A percentile compares a stretch with the other conserved stretches of the same genome.
Evolutionary conservation across 2,329 filamentous ascomycete species (phyloP).

Genomic region (Beauveria varroae): DNA sequence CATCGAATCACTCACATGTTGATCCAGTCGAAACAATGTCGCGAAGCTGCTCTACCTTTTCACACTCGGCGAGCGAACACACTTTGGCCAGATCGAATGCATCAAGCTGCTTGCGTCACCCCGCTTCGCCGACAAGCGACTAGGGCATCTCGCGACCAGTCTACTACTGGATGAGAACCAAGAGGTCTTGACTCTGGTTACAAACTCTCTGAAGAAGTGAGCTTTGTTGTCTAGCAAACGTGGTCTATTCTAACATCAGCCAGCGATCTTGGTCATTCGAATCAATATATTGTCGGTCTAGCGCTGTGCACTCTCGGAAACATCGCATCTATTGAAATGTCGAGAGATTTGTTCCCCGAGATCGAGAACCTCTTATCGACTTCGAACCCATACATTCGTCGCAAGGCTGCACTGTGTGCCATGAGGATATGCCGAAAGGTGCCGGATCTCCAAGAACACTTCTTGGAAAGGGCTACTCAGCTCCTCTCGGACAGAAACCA

Average conservation of each 20-base stretch:
- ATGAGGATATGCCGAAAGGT: constrained; percentile 99
- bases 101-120: constrained; percentile 94
- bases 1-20: neutral
- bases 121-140: constrained; percentile 92
- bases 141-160: constrained; percentile 95
- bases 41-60: constrained; percentile 97
- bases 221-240: constrained; percentile 16
- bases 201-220: constrained; percentile 96
- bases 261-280: constrained; percentile 92
- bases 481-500: constrained; percentile 91
- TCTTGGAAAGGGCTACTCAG: constrained; percentile 85
- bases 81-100: constrained; percentile 99
- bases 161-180: constrained; percentile 95
- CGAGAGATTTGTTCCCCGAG: constrained; percentile 90
- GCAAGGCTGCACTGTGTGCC: constrained; percentile 95
- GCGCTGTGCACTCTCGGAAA: constrained; percentile 95
- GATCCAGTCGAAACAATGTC: constrained; percentile 88
- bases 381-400: constrained; percentile 94
- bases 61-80: constrained; percentile 91
- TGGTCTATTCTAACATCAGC: constrained; percentile 11
- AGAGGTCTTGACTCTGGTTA: constrained; percentile 93
- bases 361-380: constrained; percentile 88
- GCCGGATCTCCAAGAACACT: constrained; percentile 93
- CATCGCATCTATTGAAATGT: constrained; percentile 98
- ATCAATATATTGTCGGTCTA: constrained; percentile 96